Percentiles rank a stretch among this genome's conserved stretches.
Evolutionary conservation across 2,329 filamentous ascomycete genomes (phyloP).

Genomic region (Whalleya microplaca): DNA sequence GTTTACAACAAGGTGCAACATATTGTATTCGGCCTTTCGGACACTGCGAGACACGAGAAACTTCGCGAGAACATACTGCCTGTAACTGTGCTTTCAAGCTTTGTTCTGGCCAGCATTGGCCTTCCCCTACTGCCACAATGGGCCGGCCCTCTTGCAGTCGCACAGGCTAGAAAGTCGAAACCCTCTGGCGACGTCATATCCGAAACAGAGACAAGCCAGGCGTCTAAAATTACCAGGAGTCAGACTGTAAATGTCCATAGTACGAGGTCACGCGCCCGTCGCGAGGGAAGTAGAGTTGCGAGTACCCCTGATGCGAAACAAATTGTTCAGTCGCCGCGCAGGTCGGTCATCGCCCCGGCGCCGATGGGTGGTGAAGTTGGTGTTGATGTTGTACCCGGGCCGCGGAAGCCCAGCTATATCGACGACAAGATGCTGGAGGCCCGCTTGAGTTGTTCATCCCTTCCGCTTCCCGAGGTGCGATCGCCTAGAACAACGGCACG

Average conservation of each 20-base stretch:
- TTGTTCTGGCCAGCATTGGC: slow-evolving; percentile 77
- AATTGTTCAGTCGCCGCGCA: slow-evolving; percentile 18
- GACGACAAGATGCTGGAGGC: slow-evolving; percentile 61
- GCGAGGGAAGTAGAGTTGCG: slow-evolving; percentile 50
- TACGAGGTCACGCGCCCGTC: slow-evolving; percentile 53
- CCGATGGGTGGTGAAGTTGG: slow-evolving; percentile 13
- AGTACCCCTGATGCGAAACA: slow-evolving; percentile 46
- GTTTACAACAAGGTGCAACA: slow-evolving; percentile 89
- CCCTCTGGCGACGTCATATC: slow-evolving; percentile 63
- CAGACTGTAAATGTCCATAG: slow-evolving; percentile 64
- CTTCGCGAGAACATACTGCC: slow-evolving; percentile 82
- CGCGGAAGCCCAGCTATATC: slow-evolving; percentile 51
- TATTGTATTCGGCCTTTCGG: slow-evolving; percentile 79
- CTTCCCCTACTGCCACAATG: slow-evolving; percentile 76
- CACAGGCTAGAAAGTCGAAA: slow-evolving; percentile 77
- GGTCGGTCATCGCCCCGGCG: slow-evolving; percentile 9
- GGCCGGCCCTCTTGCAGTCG: slow-evolving; percentile 79
- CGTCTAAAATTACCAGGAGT: slow-evolving; percentile 62
- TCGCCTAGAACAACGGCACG: slow-evolving; percentile 57
- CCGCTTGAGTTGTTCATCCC: slow-evolving; percentile 68
- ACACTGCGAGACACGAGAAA: slow-evolving; percentile 70
- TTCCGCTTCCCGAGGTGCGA: slow-evolving; percentile 64
- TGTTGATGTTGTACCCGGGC: slow-evolving; percentile 24
- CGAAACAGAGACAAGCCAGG: slow-evolving; percentile 59
- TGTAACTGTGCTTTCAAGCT: slow-evolving; percentile 78